Percentiles rank a stretch among this genome's conserved stretches.
phyloP scores from a whole-genome alignment of 73 alveolate species.

The Tetrahymena thermophila region DNA sequence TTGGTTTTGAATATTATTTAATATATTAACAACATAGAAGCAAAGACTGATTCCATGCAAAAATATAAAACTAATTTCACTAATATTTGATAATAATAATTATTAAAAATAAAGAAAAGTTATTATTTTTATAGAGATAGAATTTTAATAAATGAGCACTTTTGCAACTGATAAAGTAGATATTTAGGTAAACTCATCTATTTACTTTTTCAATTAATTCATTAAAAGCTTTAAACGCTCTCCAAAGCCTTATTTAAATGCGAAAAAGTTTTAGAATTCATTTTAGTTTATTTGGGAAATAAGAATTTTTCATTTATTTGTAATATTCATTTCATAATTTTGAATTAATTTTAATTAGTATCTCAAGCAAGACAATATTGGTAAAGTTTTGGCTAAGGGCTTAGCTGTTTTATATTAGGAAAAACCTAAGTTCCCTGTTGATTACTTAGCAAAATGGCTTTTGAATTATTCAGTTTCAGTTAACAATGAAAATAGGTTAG shows the following conservation, averaged over 20 bases:
- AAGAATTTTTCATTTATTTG: not conserved
- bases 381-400: constrained; percentile 67
- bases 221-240: too few relatives aligned
- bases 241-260: not conserved
- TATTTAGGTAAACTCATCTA: not conserved
- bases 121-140: not conserved
- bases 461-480: constrained; percentile 60
- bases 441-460: constrained; percentile 86
- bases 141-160: not conserved
- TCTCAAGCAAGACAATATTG: constrained; percentile 57
- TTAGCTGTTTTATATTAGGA: constrained; percentile 68
- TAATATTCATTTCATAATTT: not conserved
- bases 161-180: constrained; percentile 1
- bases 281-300: not conserved
- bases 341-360: not conserved
- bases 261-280: not conserved
- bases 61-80: not conserved
- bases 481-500: constrained; percentile 17
- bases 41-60: not conserved
- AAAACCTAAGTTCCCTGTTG: constrained; percentile 84
- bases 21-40: not conserved
- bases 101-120: not conserved
- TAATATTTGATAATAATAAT: not conserved
- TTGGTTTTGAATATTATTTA: not conserved
- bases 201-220: not conserved